phyloP scores from a whole-genome alignment of 2,329 filamentous ascomycete genomes.

The Rhinocladiella mackenziei region DNA sequence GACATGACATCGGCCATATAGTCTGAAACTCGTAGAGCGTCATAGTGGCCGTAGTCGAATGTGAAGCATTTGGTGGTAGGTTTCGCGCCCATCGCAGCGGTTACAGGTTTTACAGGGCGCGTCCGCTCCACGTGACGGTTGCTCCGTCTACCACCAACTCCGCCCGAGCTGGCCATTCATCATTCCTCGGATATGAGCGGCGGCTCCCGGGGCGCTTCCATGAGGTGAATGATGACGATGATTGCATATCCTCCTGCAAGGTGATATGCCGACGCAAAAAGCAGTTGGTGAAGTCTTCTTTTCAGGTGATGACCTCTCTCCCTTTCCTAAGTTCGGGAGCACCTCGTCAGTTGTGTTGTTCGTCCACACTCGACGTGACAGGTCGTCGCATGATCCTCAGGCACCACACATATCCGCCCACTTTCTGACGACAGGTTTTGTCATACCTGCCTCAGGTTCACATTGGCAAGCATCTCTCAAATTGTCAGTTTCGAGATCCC shows the following conservation, averaged over 20 bases:
- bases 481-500: background rate
- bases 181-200: conserved; percentile 8
- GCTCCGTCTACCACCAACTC: background rate
- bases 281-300: too few relatives aligned
- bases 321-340: too few relatives aligned
- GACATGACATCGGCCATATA: conserved; percentile 15
- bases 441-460: conserved; percentile 1
- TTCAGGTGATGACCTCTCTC: too few relatives aligned
- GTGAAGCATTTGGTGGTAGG: conserved; percentile 19
- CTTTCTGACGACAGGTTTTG: too few relatives aligned
- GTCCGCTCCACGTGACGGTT: conserved; percentile 8
- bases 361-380: too few relatives aligned
- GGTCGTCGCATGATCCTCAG: too few relatives aligned
- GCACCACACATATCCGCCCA: too few relatives aligned
- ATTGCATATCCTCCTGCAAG: too few relatives aligned
- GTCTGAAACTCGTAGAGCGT: conserved; percentile 22
- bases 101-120: conserved; percentile 8
- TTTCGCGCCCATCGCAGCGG: conserved; percentile 15
- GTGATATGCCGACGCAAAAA: too few relatives aligned
- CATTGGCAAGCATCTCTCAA: background rate
- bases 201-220: conserved; percentile 10
- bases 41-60: conserved; percentile 16
- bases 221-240: background rate
- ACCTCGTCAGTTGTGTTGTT: too few relatives aligned
- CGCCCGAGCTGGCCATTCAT: background rate